Conservation (phyloP, 1,139 yeast genomes). For the Candida smagusa region DNA sequence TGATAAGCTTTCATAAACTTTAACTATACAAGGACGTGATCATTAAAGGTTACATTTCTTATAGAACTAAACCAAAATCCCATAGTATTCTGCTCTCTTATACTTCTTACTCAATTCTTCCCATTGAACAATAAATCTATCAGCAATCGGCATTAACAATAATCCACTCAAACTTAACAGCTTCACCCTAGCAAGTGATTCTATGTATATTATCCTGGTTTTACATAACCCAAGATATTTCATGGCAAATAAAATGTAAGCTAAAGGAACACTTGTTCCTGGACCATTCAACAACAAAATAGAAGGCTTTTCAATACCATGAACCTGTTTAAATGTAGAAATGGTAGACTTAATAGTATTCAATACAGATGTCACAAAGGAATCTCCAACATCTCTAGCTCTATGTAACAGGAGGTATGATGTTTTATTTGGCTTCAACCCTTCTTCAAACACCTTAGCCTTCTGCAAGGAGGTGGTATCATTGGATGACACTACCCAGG, state of each 20-base stretch:
- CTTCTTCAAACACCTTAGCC: slow-evolving; percentile 44
- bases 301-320: slow-evolving; percentile 37
- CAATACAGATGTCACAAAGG: slow-evolving; percentile 46
- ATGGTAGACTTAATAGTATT: slow-evolving; percentile 47
- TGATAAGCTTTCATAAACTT: background rate
- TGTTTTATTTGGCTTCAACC: slow-evolving; percentile 13
- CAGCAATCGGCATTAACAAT: slow-evolving; percentile 64
- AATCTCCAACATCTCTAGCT: slow-evolving; percentile 78
- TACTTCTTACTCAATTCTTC: slow-evolving; percentile 52
- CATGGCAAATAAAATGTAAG: slow-evolving; percentile 56
- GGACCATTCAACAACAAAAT: slow-evolving; percentile 85
- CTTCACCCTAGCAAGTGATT: slow-evolving; percentile 83
- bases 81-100: slow-evolving; percentile 70
- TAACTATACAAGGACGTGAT: too few species aligned
- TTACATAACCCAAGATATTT: slow-evolving; percentile 49
- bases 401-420: slow-evolving; percentile 49
- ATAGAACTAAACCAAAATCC: slow-evolving; percentile 75
- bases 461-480: slow-evolving; percentile 56
- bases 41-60: slow-evolving; percentile 3
- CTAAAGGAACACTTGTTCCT: slow-evolving; percentile 82
- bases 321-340: slow-evolving; percentile 19
- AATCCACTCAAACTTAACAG: slow-evolving; percentile 74
- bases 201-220: slow-evolving; percentile 73
- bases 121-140: slow-evolving; percentile 91
- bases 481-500: slow-evolving; percentile 52